Base-by-base conservation (phyloP, 2,329 filamentous ascomycete genomes). In the Moelleriella libera region DNA sequence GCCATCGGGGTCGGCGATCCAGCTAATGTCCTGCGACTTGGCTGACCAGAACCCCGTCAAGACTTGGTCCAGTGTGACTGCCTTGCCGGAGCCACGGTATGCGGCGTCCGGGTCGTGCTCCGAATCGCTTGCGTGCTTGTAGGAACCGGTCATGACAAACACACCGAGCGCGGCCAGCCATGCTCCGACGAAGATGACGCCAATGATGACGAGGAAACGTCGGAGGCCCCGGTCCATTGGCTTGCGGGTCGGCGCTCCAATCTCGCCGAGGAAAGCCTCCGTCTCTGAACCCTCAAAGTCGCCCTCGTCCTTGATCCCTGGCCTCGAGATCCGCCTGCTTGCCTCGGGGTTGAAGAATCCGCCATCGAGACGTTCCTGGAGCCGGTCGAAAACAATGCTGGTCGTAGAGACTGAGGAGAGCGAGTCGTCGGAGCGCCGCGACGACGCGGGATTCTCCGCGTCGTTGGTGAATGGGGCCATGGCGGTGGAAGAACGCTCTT, bases 391-490 rank as follows among this genome's bases (percentile, higher is more conserved):
- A 47, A 92, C 78, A 11, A 92, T 72, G 56, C 86, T 90, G 4
- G 83, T 88, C 9, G 86, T 90, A 34, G 86, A 92, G n/a, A 80
- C 81, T 41, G 83, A 83, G n/a, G 83, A 86, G 43, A 77, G 63
- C 4, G 85, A 87, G 51, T 74, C 75, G 57, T 65, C 65, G 47
- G 76, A 78, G 43, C 49, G 50, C 44, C 60, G 58, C 41, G 53
- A 52, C 41, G 29, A 43, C 44, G 51, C 50, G 7, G 43, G 47
- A 51, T 44, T 43, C 12, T 53, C 52, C 30, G 50, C 30, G 12
- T 55, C 46, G 29, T 53, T 52, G 41, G 52, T 50, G 47, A 48
- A 51, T 14, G 51, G 34, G 14, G 48, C 45, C 50, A 51, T 51
- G 45, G 29, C 30, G 6, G 21, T 21, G 21, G 21, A 21, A 21